phyloP scores from a whole-genome alignment of 2,329 filamentous ascomycete genomes.

The Herpotrichia juniperi region DNA sequence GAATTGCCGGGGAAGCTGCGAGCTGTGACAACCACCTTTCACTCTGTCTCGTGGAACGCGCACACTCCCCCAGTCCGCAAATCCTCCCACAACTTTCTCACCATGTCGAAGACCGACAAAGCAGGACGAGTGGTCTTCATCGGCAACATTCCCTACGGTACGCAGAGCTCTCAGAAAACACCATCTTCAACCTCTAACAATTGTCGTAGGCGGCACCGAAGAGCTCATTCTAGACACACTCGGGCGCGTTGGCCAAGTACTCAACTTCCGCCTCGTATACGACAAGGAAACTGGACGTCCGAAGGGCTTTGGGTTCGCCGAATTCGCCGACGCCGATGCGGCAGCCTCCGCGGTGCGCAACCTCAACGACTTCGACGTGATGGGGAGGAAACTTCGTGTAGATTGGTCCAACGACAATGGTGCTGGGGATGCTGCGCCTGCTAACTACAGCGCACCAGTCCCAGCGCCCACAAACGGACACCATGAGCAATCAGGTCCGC shows the following conservation, averaged over 20 bases:
- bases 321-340: constrained; percentile 90
- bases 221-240: constrained; percentile 96
- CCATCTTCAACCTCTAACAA: constrained; percentile 5
- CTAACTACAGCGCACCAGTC: constrained; percentile 53
- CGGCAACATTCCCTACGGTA: constrained; percentile 84
- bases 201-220: constrained; percentile 78
- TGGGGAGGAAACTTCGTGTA: constrained; percentile 91
- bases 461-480: constrained; percentile 49
- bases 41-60: too few species aligned
- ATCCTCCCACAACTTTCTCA: constrained; percentile 1
- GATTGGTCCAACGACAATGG: constrained; percentile 95
- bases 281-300: constrained; percentile 93
- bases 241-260: constrained; percentile 84
- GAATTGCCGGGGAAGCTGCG: too few species aligned
- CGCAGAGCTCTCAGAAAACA: neutral
- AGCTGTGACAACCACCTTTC: too few species aligned
- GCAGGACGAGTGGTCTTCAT: constrained; percentile 83
- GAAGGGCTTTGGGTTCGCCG: constrained; percentile 96
- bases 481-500: constrained; percentile 41
- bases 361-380: constrained; percentile 92
- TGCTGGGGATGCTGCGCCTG: constrained; percentile 61
- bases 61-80: too few species aligned
- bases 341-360: constrained; percentile 95
- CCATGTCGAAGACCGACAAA: constrained; percentile 61
- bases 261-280: constrained; percentile 92